Evolutionary conservation across 768 basidiomycete species (phyloP).

Genomic region (Boletus coccyginus): DNA sequence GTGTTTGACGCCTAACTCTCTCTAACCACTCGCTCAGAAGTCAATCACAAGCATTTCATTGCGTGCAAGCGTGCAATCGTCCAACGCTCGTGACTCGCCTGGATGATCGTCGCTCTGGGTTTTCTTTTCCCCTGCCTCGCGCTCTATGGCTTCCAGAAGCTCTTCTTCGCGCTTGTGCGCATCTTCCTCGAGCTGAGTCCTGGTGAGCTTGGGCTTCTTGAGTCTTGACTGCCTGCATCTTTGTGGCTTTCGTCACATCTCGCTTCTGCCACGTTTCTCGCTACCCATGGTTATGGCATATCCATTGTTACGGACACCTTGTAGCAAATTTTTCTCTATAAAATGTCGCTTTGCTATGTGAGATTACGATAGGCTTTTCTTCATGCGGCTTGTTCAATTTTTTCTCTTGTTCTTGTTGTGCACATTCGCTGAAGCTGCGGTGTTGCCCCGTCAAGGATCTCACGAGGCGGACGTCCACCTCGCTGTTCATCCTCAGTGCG

Average conservation of each 20-base stretch:
- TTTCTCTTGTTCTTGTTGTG: background rate
- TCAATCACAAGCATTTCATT: background rate
- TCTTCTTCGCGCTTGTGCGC: constrained; percentile 6
- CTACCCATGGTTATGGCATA: too few species aligned
- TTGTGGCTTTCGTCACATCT: background rate
- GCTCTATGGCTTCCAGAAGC: constrained; percentile 16
- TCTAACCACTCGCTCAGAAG: background rate
- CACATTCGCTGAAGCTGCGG: constrained; percentile 9
- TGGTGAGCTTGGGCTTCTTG: constrained; percentile 11
- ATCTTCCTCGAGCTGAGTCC: background rate
- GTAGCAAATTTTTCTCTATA: background rate
- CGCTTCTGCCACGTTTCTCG: background rate
- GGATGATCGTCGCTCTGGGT: constrained; percentile 26
- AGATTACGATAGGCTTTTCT: background rate
- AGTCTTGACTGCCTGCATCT: background rate
- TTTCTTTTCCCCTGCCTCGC: constrained; percentile 19
- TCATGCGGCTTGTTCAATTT: background rate
- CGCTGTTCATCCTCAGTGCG: constrained; percentile 46
- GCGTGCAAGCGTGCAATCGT: background rate
- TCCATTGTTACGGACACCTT: too few species aligned
- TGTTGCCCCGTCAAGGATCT: constrained; percentile 9
- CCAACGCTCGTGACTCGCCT: background rate
- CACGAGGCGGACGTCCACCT: constrained; percentile 35
- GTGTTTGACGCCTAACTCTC: too few species aligned
- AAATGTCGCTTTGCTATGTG: background rate